Evolutionary conservation across 2,329 filamentous ascomycete genomes (phyloP).

Genomic region (Colletotrichum eremochloae): DNA sequence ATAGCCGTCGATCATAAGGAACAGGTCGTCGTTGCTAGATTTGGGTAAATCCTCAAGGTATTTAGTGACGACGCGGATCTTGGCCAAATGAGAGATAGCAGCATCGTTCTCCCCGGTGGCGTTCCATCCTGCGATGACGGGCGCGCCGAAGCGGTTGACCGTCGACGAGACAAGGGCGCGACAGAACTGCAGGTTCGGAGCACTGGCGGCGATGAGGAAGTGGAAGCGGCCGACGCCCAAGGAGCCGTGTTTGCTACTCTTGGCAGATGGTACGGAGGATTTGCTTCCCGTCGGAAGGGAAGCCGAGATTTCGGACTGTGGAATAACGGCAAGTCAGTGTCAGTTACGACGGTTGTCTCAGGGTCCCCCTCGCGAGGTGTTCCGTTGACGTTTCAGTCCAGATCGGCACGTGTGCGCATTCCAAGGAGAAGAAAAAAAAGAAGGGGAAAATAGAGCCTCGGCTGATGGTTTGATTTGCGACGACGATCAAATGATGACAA

Average conservation of each 20-base stretch:
- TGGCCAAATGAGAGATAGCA: constrained; percentile 55
- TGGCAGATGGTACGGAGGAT: constrained; percentile 23
- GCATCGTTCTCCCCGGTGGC: constrained; percentile 52
- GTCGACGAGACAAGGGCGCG: constrained; percentile 55
- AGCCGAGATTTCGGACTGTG: constrained; percentile 39
- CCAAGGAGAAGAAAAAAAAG: not conserved
- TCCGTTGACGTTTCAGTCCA: constrained; percentile 35
- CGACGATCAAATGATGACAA: constrained; percentile 16
- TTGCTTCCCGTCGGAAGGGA: constrained; percentile 37
- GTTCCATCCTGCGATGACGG: constrained; percentile 56
- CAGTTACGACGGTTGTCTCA: constrained; percentile 30
- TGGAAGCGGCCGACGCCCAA: constrained; percentile 48
- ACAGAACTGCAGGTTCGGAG: constrained; percentile 54
- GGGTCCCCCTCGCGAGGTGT: constrained; percentile 24
- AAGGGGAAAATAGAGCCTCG: not conserved
- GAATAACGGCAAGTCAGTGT: constrained; percentile 33
- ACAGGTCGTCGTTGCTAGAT: constrained; percentile 66
- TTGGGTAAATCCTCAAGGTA: constrained; percentile 50
- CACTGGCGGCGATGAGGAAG: constrained; percentile 55
- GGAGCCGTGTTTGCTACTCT: constrained; percentile 21
- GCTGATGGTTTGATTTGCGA: constrained; percentile 7
- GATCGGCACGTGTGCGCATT: constrained; percentile 31
- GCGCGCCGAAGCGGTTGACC: constrained; percentile 54
- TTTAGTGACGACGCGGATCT: constrained; percentile 53
- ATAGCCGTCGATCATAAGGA: constrained; percentile 73